Evolutionary conservation across 2,329 filamentous ascomycete genomes (phyloP).

Genomic region (Tolypocladium sp.): DNA sequence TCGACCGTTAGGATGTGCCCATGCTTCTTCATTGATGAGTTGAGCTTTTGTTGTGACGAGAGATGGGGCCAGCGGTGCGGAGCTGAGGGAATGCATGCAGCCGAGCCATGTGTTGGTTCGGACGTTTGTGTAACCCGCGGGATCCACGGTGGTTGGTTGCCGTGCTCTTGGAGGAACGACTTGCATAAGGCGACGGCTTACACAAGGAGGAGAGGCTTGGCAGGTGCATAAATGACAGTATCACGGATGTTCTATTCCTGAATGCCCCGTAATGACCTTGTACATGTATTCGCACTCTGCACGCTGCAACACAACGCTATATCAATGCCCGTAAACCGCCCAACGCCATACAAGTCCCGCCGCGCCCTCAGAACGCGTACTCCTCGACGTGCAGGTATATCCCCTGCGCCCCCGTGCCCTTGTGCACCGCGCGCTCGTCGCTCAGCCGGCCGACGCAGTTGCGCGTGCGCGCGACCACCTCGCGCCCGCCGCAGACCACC

Average conservation of each 20-base stretch:
- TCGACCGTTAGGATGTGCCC: not conserved
- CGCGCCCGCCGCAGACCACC: constrained; percentile 49
- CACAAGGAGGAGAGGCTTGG: not conserved
- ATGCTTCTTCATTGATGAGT: not conserved
- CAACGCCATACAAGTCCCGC: not conserved
- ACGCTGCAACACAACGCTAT: not conserved
- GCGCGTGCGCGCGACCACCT: constrained; percentile 42
- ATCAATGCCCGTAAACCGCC: not conserved
- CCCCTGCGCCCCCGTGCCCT: constrained; percentile 54
- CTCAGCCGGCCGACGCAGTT: constrained; percentile 47
- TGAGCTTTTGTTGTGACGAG: not conserved
- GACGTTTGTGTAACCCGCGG: not conserved
- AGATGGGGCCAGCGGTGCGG: not conserved
- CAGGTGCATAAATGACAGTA: not conserved
- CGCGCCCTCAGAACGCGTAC: constrained; percentile 38
- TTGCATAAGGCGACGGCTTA: not conserved
- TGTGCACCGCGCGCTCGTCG: constrained; percentile 54
- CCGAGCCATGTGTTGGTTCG: not conserved
- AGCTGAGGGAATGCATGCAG: not conserved
- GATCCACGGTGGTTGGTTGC: not conserved
- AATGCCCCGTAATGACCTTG: no score
- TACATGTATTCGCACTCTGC: no score
- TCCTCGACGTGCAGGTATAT: constrained; percentile 53
- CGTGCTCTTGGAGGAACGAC: not conserved
- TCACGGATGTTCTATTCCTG: not conserved